Percentiles rank a stretch among this genome's conserved stretches.
These are phyloP conservation scores for Dispira parvispora DNA, from an alignment of 192 early-diverging fungal genomes.

Conservation along the genomic window DNA sequence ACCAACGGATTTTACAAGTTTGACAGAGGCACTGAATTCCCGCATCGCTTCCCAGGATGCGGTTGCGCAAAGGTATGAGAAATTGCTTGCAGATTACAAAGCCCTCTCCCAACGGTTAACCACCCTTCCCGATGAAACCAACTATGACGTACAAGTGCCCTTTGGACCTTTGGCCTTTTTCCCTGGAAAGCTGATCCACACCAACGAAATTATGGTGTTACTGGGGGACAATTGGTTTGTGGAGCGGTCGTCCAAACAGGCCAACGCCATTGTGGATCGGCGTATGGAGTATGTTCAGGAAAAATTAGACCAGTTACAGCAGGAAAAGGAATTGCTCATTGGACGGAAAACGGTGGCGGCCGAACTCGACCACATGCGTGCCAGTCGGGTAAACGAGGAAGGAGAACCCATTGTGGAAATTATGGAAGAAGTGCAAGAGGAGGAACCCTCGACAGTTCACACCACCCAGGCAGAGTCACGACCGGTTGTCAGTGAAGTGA, in stretches of 20 bases:
- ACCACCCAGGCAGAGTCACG: slow-evolving; percentile 11
- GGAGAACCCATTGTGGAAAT: slow-evolving; percentile 30
- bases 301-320: slow-evolving; percentile 13
- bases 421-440: slow-evolving; percentile 19
- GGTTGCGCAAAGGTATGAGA: too few species aligned
- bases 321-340: slow-evolving; percentile 8
- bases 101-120: neutral
- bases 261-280: slow-evolving; percentile 50
- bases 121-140: neutral
- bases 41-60: too few species aligned
- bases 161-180: slow-evolving; percentile 78
- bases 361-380: slow-evolving; percentile 6
- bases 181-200: slow-evolving; percentile 71
- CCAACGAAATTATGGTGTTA: slow-evolving; percentile 77
- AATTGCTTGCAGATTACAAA: neutral
- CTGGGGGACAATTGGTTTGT: slow-evolving; percentile 92
- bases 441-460: neutral
- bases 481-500: slow-evolving; percentile 13
- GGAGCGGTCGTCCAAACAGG: slow-evolving; percentile 59
- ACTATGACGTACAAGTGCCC: slow-evolving; percentile 38
- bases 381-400: slow-evolving; percentile 19
- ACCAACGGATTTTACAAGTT: too few species aligned
- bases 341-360: neutral
- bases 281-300: slow-evolving; percentile 15
- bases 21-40: too few species aligned